Base-by-base conservation (phyloP, 768 basidiomycete species). In the Xanthoconium purpureum region DNA sequence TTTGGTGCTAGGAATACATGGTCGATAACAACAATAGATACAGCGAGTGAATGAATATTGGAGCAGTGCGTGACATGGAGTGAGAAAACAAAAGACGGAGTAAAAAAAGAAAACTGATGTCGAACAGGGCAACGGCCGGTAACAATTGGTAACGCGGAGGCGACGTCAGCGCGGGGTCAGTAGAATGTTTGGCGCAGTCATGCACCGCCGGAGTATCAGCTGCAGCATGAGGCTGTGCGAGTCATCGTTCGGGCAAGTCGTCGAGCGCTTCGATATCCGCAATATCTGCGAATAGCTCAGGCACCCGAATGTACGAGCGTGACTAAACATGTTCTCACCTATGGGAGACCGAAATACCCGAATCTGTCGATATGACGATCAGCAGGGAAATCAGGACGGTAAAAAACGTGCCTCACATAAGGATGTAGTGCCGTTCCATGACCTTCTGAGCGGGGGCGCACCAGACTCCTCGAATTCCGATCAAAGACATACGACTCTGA, bases 311-410 rank as follows among this genome's bases (percentile, higher is more conserved):
- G 30, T n/a, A 20, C 6, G 24, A 47, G 8, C 17, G 36, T 24
- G 43, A 11, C 35, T n/a, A 3, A 35, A 6, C 33, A 17, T 17
- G 8, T 52, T 48, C 70, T 47, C 48, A 71, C 71, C 71, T 52
- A 71, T 71, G 30, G 71, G 71, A 32, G 71, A 71, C 40, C 60
- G 65, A 44, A 71, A 71, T 28, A 61, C 56, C 18, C 70, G 66
- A 57, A 71, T 53, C 70, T 72, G 47, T 39, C 12, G 28, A 51
- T 43, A 17, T 15, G 37, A 52, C 36, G 49, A 55, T 63, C 54
- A 66, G 50, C 18, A 20, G 35, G 52, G 51, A 49, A 47, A 42
- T 35, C 43, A 50, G 29, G 5, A 14, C 47, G 6, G 37, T 15
- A n/a, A 39, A 44, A 36, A n/a, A 17, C 15, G 44, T 36, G 37